Evolutionary conservation across 208 protist genomes (phyloP).

Genomic region (Wallacemonas sp.): DNA sequence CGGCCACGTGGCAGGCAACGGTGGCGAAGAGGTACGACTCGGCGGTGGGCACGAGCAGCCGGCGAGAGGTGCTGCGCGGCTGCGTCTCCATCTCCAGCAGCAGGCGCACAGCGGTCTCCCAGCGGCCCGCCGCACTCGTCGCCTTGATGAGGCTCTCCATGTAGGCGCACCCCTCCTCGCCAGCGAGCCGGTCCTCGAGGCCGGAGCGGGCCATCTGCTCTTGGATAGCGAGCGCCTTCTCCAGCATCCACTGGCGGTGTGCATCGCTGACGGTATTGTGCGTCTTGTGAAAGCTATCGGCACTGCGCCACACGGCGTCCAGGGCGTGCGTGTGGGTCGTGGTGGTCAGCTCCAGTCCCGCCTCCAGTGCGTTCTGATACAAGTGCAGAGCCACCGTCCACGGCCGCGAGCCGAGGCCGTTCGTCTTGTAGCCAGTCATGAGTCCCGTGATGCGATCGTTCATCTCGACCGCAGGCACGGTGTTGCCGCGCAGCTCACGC

Average conservation of each 20-base stretch:
- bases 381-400: constrained; percentile 60
- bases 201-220: constrained; percentile 22
- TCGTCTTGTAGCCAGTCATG: constrained; percentile 77
- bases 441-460: constrained; percentile 67
- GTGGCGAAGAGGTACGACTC: constrained; percentile 77
- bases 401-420: constrained; percentile 67
- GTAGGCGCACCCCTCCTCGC: constrained; percentile 80
- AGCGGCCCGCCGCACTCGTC: constrained; percentile 46
- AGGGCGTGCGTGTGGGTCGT: constrained; percentile 72
- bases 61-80: constrained; percentile 35
- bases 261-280: constrained; percentile 22
- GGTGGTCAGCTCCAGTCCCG: constrained; percentile 59
- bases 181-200: constrained; percentile 30
- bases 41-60: constrained; percentile 70
- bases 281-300: constrained; percentile 54
- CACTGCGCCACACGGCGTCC: constrained; percentile 82
- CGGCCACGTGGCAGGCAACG: constrained; percentile 58
- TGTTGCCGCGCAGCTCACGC: constrained; percentile 20
- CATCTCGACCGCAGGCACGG: constrained; percentile 66
- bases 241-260: constrained; percentile 23
- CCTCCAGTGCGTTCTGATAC: constrained; percentile 42
- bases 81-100: constrained; percentile 50
- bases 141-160: constrained; percentile 75
- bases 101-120: constrained; percentile 58
- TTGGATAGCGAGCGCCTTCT: constrained; percentile 27